phyloP scores from a whole-genome alignment of 805 yeast species.

The Yamadazyma sp. region DNA sequence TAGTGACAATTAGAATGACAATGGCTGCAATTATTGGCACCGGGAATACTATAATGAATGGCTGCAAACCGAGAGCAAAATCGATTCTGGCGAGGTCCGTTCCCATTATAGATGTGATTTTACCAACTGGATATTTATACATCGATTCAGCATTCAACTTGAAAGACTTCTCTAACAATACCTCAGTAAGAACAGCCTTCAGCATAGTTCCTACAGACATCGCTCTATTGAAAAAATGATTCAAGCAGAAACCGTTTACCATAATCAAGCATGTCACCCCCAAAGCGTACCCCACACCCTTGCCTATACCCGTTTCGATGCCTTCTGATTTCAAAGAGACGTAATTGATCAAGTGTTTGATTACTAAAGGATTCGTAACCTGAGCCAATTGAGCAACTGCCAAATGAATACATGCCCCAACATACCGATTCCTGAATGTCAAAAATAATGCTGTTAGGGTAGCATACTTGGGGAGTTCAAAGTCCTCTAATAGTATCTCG shows the following conservation, averaged over 20 bases:
- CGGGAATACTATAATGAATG: slow-evolving; percentile 64
- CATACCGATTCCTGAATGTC: slow-evolving; percentile 12
- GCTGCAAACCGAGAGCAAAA: slow-evolving; percentile 65
- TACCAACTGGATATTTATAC: slow-evolving; percentile 62
- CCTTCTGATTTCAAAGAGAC: slow-evolving; percentile 30
- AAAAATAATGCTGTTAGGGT: slow-evolving; percentile 10
- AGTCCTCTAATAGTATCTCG: slow-evolving; percentile 29
- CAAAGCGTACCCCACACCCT: slow-evolving; percentile 40
- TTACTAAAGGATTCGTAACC: slow-evolving; percentile 34
- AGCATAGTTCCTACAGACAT: slow-evolving; percentile 66
- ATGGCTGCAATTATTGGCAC: slow-evolving; percentile 60
- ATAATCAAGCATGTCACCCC: slow-evolving; percentile 32
- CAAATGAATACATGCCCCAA: slow-evolving; percentile 26
- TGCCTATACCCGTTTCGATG: slow-evolving; percentile 24
- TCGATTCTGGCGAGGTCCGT: slow-evolving; percentile 81
- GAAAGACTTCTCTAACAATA: slow-evolving; percentile 66
- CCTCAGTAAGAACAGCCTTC: slow-evolving; percentile 69
- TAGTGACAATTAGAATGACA: slow-evolving; percentile 58
- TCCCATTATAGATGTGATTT: slow-evolving; percentile 72
- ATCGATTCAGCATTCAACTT: slow-evolving; percentile 56
- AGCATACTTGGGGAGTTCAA: slow-evolving; percentile 24
- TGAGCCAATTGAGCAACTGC: slow-evolving; percentile 35
- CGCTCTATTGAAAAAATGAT: slow-evolving; percentile 62
- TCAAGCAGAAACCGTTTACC: slow-evolving; percentile 37
- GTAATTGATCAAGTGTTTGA: slow-evolving; percentile 33